Conservation (phyloP, 2,329 filamentous ascomycete species). For the Neoscytalidium dimidiatum region DNA sequence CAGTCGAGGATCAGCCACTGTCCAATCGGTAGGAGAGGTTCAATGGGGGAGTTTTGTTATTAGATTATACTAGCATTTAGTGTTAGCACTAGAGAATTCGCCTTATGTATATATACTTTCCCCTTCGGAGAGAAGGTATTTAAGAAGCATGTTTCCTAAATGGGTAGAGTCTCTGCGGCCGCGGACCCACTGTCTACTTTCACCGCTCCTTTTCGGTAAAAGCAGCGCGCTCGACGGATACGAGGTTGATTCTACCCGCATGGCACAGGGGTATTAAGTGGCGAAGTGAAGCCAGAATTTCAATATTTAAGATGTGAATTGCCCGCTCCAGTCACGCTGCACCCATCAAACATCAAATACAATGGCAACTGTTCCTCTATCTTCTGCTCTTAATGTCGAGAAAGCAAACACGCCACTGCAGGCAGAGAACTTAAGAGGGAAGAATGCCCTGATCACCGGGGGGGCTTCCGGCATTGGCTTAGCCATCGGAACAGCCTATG, state of each 20-base stretch:
- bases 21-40: too few relatives aligned
- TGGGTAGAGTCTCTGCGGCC: neutral
- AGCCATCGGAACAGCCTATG: neutral
- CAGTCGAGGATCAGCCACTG: neutral
- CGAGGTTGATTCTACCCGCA: neutral
- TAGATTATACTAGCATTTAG: too few relatives aligned
- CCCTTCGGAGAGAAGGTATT: too few relatives aligned
- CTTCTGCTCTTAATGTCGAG: neutral
- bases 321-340: too few relatives aligned
- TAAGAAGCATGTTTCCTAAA: neutral
- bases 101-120: too few relatives aligned
- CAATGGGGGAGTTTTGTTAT: too few relatives aligned
- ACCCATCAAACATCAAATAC: neutral
- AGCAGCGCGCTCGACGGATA: neutral
- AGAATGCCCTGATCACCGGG: conserved; percentile 13
- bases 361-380: conserved; percentile 1
- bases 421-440: neutral
- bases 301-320: too few relatives aligned
- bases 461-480: conserved; percentile 7
- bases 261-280: neutral
- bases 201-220: neutral
- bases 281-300: neutral
- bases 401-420: neutral
- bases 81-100: too few relatives aligned
- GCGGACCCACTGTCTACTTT: neutral